Conservation (phyloP, 306 rosid species). For the Sicyos baderoa region DNA sequence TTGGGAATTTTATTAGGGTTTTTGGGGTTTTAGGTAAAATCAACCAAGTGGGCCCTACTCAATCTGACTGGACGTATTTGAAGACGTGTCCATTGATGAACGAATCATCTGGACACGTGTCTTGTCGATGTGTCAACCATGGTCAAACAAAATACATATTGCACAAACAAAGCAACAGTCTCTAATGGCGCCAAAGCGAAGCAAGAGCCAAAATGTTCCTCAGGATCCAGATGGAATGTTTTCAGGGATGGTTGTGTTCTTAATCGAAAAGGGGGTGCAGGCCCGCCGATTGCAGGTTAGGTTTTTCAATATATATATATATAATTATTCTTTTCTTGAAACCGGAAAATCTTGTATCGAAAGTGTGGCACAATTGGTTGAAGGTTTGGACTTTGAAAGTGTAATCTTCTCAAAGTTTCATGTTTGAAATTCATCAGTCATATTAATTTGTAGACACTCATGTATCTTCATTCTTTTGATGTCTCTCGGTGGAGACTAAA, state of each 20-base stretch:
- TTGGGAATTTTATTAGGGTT: no score
- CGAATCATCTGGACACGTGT: slow-evolving; percentile 16
- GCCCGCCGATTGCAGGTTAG: slow-evolving; percentile 82
- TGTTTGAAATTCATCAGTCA: no score
- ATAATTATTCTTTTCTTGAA: no score
- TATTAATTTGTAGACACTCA: no score
- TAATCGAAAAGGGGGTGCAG: slow-evolving; percentile 58
- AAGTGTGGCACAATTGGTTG: no score
- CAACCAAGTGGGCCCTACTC: not conserved
- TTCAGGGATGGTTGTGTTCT: slow-evolving; percentile 50
- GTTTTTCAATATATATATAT: slow-evolving; percentile 29
- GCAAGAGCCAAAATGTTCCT: slow-evolving; percentile 27
- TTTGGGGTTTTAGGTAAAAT: not conserved
- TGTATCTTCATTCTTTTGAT: no score
- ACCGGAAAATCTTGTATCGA: no score
- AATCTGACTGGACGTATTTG: not conserved
- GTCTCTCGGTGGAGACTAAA: no score
- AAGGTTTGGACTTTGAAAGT: no score
- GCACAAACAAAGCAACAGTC: not conserved
- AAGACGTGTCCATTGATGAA: not conserved
- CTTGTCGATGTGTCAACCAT: not conserved
- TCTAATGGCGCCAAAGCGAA: slow-evolving; percentile 62
- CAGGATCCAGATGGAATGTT: slow-evolving; percentile 53
- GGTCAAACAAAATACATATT: not conserved
- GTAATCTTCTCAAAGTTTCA: no score